Evolutionary conservation across 805 yeast genomes (phyloP).

Genomic region (Ogataea haglerorum): DNA sequence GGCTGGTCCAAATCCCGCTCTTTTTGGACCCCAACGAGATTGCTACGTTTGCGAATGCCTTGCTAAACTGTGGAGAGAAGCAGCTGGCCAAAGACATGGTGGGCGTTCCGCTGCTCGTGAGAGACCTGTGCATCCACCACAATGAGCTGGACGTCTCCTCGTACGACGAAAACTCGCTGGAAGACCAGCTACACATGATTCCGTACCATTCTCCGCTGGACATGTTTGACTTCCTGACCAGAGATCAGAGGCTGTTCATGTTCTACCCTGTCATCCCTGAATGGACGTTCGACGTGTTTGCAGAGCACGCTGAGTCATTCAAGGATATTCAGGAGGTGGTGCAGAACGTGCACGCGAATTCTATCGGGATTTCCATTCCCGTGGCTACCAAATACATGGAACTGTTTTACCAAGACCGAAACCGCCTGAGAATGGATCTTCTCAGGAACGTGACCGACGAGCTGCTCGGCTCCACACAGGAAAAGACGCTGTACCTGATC

Average conservation of each 20-base stretch:
- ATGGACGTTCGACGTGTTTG: slow-evolving; percentile 4
- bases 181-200: slow-evolving; percentile 4
- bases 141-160: slow-evolving; percentile 11
- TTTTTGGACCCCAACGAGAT: slow-evolving; percentile 16
- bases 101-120: slow-evolving; percentile 16
- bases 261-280: slow-evolving; percentile 21
- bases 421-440: not conserved
- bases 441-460: not conserved
- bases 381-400: slow-evolving; percentile 7
- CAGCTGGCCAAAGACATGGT: slow-evolving; percentile 21
- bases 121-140: slow-evolving; percentile 16
- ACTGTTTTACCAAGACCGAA: slow-evolving; percentile 1
- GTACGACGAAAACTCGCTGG: slow-evolving; percentile 6
- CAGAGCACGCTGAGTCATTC: slow-evolving; percentile 1
- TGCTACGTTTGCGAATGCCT: slow-evolving; percentile 12
- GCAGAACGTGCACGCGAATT: not conserved
- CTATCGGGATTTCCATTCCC: slow-evolving; percentile 3
- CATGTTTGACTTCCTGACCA: slow-evolving; percentile 23
- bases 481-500: not conserved
- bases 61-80: slow-evolving; percentile 14
- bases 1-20: slow-evolving; percentile 14
- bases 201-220: slow-evolving; percentile 24
- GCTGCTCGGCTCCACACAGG: slow-evolving; percentile 2
- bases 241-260: slow-evolving; percentile 18
- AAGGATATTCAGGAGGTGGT: slow-evolving; percentile 3